Evolutionary conservation across 2,329 filamentous ascomycete genomes (phyloP), one percentile per base, ranked within the genome.

Genomic region (Venturia effusa): DNA sequence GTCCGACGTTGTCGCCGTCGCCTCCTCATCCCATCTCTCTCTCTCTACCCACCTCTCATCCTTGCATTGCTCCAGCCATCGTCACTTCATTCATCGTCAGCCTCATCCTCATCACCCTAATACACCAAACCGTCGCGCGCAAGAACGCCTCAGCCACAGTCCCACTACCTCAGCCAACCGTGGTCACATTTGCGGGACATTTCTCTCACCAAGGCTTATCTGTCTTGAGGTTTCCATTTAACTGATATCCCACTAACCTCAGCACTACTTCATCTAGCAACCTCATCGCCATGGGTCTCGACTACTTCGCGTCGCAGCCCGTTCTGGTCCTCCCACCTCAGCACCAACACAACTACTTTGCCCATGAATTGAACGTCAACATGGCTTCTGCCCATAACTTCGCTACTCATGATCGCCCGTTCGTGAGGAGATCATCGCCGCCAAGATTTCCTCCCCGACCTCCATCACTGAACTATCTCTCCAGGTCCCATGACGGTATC

Each of bases 281-380:
- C 27, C 37, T 60, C 37, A n/a, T 72, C 62, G 72, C 68, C 68
- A 77, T 76, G 74, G 74, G 71, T 69, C 73, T 76, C 66, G 76
- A 77, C 71, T 74, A 75, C 68, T 79, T 79, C 71, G 78, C 75
- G 70, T 73, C 75, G 66, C 78, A 77, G 45, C 77, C 78, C 54
- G 78, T 77, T 43, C 75, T 80, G 65, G 75, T 79, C 67, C 73
- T 80, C 65, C 76, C 76, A 24, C 74, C 78, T 60, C 74, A 71
- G 67, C 72, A 73, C 68, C 74, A 70, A 61, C 70, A 75, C 65
- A 69, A 67, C 67, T 73, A 72, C 69, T 74, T 74, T 66, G 32
- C 68, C 61, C 48, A 67, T 65, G 39, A 66, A 67, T 63, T 65
- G 67, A 30, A 67, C 69, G 64, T 70, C 27, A 66, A 68, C 61